Evolutionary conservation across 164 flowering plant genomes (phyloP).

Genomic region (Vitis vinifera): DNA sequence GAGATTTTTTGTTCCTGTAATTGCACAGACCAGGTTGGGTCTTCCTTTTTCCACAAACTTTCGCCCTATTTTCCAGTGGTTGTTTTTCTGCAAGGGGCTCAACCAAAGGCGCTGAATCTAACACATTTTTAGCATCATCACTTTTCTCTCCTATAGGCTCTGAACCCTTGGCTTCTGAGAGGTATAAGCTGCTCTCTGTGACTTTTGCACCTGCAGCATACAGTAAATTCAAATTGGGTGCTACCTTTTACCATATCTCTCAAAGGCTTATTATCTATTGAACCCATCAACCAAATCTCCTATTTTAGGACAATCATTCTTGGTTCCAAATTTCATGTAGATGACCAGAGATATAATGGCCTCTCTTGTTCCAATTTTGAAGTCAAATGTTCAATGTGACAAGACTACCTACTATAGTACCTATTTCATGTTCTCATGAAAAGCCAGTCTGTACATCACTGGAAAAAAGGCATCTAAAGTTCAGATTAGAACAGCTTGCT

Average conservation of each 20-base stretch:
- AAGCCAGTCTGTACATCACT: neutral
- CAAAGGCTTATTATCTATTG: neutral
- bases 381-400: neutral
- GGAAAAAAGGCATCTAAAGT: neutral
- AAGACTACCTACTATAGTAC: neutral
- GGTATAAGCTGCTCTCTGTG: constrained; percentile 12
- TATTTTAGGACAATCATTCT: neutral
- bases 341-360: neutral
- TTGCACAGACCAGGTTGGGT: constrained; percentile 9
- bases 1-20: constrained; percentile 16
- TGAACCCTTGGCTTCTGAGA: constrained; percentile 8
- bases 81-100: constrained; percentile 10
- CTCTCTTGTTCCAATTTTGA: neutral
- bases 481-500: too few species aligned
- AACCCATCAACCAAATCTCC: neutral
- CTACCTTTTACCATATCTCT: neutral
- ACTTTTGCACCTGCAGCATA: constrained; percentile 21
- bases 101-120: constrained; percentile 14
- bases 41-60: constrained; percentile 4
- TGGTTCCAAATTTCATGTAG: neutral
- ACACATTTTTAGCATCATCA: neutral
- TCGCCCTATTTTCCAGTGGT: constrained; percentile 15
- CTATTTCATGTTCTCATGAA: neutral
- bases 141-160: constrained; percentile 13
- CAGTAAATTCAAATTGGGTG: constrained; percentile 4